Evolutionary conservation across 129 eudicot species (phyloP), one percentile per base, ranked within the genome.

Genomic region (Saposhnikovia divaricata): DNA sequence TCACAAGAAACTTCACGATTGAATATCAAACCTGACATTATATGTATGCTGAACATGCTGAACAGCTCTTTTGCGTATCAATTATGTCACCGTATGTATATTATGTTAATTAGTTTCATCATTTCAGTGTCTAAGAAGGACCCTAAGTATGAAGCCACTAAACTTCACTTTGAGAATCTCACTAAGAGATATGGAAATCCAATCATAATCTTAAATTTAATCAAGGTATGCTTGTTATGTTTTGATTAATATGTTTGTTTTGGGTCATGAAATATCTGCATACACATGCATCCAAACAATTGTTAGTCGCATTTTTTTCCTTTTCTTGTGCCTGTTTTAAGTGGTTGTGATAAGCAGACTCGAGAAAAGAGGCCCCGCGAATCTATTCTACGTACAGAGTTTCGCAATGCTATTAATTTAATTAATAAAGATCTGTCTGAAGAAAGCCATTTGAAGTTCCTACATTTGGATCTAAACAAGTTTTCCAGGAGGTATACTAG

Each of bases 1-100:
- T 96, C 99, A n/a, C 99, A 96, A 77, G 99, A 96, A 81, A 96
- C 99, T 80, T 92, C 98, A 57, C 77, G 95, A 72, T 86, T 92
- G 84, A 90, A 90, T 85, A 89, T 96, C 34, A 92, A 85, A 75
- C 99, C 99, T 53, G 91, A 90, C 82, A 96, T 96, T 74, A 90
- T 87, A 77, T 79, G 99, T 96, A 90, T 80, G 97, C 25, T 31
- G 34, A 75, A n/a, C 44, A 12, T 63, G 21, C 59, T 61, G 57
- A 66, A 21, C 34, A 83, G 11, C 79, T 79, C 18, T 38, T 50
- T 79, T 76, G 37, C 37, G 47, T 69, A 53, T 15, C n/a, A 39
- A 42, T 55, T 55, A 75, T 59, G 51, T 65, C 37, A 8, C 59
- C 19, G 3, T 57, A 6, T 51, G 13, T 44, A 39, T 79, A 27